These are phyloP conservation scores for Mrakia frigida DNA, from an alignment of 768 basidiomycete species.

Conservation along the genomic window DNA sequence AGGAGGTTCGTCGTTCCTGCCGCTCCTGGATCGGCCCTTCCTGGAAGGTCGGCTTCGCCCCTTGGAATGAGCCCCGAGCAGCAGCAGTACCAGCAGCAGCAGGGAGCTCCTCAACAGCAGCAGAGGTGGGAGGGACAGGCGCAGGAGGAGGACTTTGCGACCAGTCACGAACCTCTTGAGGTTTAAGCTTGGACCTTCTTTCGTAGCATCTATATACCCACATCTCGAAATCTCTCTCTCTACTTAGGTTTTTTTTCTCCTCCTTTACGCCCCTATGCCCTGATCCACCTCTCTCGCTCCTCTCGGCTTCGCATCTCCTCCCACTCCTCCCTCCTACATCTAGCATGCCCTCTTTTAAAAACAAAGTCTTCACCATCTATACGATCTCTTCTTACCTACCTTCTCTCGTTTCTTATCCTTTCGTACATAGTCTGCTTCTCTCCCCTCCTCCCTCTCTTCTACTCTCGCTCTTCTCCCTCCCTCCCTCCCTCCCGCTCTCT, in stretches of 20 bases:
- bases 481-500: too few species aligned
- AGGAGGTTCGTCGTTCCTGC: slow-evolving; percentile 15
- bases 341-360: background rate
- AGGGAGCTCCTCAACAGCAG: slow-evolving; percentile 4
- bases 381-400: too few species aligned
- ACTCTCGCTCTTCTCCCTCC: too few species aligned
- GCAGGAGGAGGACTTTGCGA: slow-evolving; percentile 20
- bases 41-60: background rate
- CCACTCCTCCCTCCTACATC: background rate
- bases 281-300: background rate
- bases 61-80: background rate
- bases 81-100: background rate
- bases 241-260: background rate
- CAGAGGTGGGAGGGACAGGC: slow-evolving; percentile 11
- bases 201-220: background rate
- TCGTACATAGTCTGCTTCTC: too few species aligned
- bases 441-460: too few species aligned
- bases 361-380: too few species aligned
- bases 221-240: background rate
- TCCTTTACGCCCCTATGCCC: slow-evolving; percentile 11
- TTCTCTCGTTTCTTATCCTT: too few species aligned
- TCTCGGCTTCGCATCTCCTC: background rate
- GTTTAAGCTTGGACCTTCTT: background rate
- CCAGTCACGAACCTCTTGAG: slow-evolving; percentile 25
- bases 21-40: slow-evolving; percentile 8